phyloP scores from a whole-genome alignment of 2,329 filamentous ascomycete genomes.

The Cylindrodendrum hubeiense region DNA sequence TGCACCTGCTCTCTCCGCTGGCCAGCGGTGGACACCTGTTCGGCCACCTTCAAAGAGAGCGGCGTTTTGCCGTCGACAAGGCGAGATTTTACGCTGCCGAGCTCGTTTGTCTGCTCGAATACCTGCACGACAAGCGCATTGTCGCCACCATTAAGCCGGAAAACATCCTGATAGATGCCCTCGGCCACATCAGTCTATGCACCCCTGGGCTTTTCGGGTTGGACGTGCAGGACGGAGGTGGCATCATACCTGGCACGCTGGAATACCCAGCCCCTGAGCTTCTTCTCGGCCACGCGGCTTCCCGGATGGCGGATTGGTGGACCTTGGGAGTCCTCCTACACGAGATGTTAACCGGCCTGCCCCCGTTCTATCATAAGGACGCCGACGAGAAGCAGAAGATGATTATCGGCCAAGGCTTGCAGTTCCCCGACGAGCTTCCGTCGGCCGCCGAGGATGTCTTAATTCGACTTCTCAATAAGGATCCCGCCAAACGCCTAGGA shows the following conservation, averaged over 20 bases:
- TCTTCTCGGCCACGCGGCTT: conserved; percentile 91
- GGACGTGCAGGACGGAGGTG: conserved; percentile 99
- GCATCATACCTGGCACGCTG: conserved; percentile 97
- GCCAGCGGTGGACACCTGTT: conserved; percentile 98
- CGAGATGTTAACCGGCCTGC: conserved; percentile 96
- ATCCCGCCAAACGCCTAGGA: conserved; percentile 87
- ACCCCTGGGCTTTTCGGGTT: conserved; percentile 98
- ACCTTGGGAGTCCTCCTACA: conserved; percentile 95
- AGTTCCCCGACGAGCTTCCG: conserved; percentile 95
- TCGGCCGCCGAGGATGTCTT: conserved; percentile 91
- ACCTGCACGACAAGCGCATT: conserved; percentile 97
- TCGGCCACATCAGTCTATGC: conserved; percentile 94
- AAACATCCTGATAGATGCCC: conserved; percentile 96
- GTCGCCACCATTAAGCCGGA: conserved; percentile 81
- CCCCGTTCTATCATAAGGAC: conserved; percentile 98
- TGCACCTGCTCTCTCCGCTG: conserved; percentile 95
- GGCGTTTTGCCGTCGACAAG: conserved; percentile 95
- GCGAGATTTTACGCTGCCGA: conserved; percentile 97
- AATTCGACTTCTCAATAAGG: conserved; percentile 88
- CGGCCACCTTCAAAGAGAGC: conserved; percentile 94
- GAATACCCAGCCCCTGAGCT: conserved; percentile 96
- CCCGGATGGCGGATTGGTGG: conserved; percentile 99
- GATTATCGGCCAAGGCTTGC: conserved; percentile 92
- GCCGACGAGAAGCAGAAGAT: conserved; percentile 99
- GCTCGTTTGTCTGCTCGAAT: conserved; percentile 92